Conservation (phyloP, 495 filamentous ascomycete genomes). For the Entonaema liquescens region DNA sequence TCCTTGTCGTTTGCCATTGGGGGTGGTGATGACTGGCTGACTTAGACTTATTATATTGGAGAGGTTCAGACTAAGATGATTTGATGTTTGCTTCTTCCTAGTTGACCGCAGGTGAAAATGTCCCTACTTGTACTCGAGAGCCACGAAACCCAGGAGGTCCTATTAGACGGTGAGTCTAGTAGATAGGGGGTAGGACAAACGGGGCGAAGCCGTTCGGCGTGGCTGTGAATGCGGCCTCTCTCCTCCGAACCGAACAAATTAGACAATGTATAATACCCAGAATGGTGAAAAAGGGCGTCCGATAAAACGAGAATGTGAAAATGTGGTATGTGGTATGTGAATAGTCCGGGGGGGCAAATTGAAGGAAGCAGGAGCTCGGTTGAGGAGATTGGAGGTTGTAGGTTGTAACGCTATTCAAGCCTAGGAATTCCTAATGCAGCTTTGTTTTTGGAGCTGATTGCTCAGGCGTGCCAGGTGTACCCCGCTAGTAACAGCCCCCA, state of each 20-base stretch:
- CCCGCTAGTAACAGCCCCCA: slow-evolving; percentile 24
- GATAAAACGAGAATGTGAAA: slow-evolving; percentile 4
- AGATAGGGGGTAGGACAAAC: slow-evolving; percentile 33
- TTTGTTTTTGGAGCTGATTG: slow-evolving; percentile 30
- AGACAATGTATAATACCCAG: slow-evolving; percentile 10
- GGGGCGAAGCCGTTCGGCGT: slow-evolving; percentile 39
- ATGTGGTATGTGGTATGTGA: neutral
- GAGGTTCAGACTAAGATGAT: neutral
- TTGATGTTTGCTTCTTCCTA: slow-evolving; percentile 8
- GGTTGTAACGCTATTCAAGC: slow-evolving; percentile 23
- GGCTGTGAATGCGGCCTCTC: slow-evolving; percentile 33
- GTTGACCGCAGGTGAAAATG: slow-evolving; percentile 17
- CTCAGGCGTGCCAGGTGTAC: slow-evolving; percentile 2
- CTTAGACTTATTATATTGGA: neutral
- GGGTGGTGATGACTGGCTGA: slow-evolving; percentile 1
- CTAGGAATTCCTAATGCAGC: slow-evolving; percentile 30
- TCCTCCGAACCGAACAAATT: slow-evolving; percentile 14
- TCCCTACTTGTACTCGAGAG: slow-evolving; percentile 37
- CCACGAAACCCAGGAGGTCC: neutral
- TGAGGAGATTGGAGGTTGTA: neutral
- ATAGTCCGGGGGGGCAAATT: slow-evolving; percentile 12
- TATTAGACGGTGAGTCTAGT: slow-evolving; percentile 13
- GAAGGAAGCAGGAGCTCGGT: slow-evolving; percentile 6
- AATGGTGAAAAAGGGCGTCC: neutral
- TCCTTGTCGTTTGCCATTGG: slow-evolving; percentile 54